These are phyloP conservation scores for Xanthoceras sorbifolium DNA, from an alignment of 345 rosid species.

Conservation along the genomic window DNA sequence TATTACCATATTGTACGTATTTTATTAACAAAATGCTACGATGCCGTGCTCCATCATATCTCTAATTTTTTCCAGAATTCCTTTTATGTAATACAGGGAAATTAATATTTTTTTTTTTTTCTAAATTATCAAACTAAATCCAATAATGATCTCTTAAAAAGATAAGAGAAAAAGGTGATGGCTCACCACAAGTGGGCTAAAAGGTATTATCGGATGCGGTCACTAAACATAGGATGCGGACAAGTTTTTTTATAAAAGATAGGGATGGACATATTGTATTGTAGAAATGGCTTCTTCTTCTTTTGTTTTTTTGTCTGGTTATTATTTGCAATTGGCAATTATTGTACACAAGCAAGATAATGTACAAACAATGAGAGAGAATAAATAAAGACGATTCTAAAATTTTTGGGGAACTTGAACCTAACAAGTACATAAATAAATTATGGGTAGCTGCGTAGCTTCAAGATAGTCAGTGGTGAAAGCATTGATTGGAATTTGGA, in stretches of 20 bases:
- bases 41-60: too few relatives aligned
- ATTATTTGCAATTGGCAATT: not conserved
- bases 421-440: too few relatives aligned
- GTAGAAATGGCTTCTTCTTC: not conserved
- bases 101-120: too few relatives aligned
- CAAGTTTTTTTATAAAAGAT: too few relatives aligned
- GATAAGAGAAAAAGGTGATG: not conserved
- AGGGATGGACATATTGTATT: conserved; percentile 15
- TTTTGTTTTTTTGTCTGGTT: not conserved
- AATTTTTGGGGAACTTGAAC: too few relatives aligned
- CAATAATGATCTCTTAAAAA: not conserved
- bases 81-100: too few relatives aligned
- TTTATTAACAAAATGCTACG: not conserved
- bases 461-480: not conserved
- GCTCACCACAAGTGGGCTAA: not conserved
- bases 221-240: not conserved
- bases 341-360: not conserved
- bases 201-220: not conserved
- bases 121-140: not conserved
- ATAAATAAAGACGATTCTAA: not conserved
- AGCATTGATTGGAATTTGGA: not conserved
- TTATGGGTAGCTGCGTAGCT: not conserved
- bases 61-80: too few relatives aligned
- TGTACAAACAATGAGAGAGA: not conserved
- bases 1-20: not conserved